Evolutionary conservation across 495 filamentous ascomycete genomes (phyloP), one percentile per base, ranked within the genome.

Genomic region (Pseudoneurospora amorphoporcata): DNA sequence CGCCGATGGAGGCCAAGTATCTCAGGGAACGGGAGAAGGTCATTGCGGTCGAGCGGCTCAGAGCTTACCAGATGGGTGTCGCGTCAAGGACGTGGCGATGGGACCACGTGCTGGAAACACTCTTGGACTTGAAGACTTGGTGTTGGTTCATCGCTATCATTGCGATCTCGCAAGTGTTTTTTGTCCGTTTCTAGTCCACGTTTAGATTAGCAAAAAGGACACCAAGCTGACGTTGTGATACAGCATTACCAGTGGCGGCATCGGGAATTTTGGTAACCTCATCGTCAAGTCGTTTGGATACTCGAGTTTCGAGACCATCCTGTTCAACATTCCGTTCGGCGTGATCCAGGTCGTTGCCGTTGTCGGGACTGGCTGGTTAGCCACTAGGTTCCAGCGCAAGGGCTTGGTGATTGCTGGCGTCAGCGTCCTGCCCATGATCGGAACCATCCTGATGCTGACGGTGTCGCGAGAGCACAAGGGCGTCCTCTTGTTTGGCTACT

Each of bases 291-390:
- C 85, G 9, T 91, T 91, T 75, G 89, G 88, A 7, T 90, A 86
- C 76, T 82, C 84, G 71, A 80, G 83, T 39, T 89, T 90, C 72
- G 82, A 86, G 37, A 88, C 89, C 0, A 89, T 90, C 58, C 82
- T 90, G 10, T 88, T 90, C 80, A 90, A 89, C 76, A 88, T 90
- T 72, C 88, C 89, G 0, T 90, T 89, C 53, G 89, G 89, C 19
- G 83, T 80, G 0, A 84, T 87, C 61, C 85, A 87, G 70, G 72
- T 87, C 43, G 58, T 82, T 38, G 73, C 81, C 0, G 86, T 85
- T 38, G 75, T 87, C 17, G 80, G 81, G 10, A 81, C 81, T 0
- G 84, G 82, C 14, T 86, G 82, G 81, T n/a, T 84, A 2, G 83
- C 86, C 9, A 87, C 77, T 9, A 72, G 78, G 29, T 80, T 83